Conservation (phyloP, 2,329 filamentous ascomycete genomes). For the Botrytis porri region DNA sequence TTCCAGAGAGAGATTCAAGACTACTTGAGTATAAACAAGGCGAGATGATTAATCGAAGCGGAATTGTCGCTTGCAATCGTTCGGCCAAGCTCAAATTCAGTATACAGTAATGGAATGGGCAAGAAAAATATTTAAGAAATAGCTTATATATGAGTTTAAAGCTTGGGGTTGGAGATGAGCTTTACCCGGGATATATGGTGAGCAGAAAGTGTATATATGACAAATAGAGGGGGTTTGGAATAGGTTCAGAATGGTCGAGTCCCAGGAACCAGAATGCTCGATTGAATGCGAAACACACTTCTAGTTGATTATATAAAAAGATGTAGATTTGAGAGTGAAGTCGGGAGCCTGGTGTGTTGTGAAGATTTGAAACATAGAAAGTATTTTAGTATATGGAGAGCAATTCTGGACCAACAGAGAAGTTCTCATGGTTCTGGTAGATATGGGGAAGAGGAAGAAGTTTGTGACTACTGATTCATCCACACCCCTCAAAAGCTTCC, state of each 20-base stretch:
- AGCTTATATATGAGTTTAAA: neutral
- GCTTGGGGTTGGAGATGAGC: neutral
- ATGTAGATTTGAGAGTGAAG: neutral
- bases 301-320: neutral
- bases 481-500: neutral
- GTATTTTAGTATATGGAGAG: neutral
- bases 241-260: neutral
- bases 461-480: neutral
- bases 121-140: neutral
- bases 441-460: neutral
- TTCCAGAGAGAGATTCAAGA: neutral
- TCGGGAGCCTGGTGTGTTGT: neutral
- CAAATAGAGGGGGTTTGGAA: neutral
- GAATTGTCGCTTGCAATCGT: neutral
- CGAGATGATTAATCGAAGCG: conserved; percentile 4
- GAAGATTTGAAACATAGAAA: neutral
- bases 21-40: neutral
- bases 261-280: neutral
- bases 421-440: neutral
- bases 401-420: neutral
- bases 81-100: too few relatives aligned
- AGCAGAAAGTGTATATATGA: neutral
- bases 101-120: neutral
- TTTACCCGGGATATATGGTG: too few relatives aligned
- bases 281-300: neutral